Base-by-base conservation (phyloP, 2,329 filamentous ascomycete genomes). In the Fusarium brachygibbosum region DNA sequence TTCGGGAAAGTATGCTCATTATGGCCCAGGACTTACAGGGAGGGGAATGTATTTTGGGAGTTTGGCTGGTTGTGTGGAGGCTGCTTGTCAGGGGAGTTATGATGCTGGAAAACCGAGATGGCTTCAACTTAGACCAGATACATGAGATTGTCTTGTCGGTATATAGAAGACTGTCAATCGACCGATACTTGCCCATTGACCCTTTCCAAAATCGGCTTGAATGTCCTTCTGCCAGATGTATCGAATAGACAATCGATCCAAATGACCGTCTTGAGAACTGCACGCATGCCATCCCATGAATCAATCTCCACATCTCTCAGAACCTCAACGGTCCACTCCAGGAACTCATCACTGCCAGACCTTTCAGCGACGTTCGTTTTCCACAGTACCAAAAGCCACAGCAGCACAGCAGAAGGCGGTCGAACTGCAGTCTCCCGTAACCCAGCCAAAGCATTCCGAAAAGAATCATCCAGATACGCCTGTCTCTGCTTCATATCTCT, bases 11-110 rank as follows among this genome's bases (percentile, higher is more conserved):
- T 72, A 68, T 28, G 63, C 66, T 5, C 69, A 72, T 17, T 72
- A 72, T 32, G 69, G 69, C 0, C 69, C 63, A 0, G 69, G 66
- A 0, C 44, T 72, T 1, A 72, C 63, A 3, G 59, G 69, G 14
- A 60, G 66, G 21, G 52, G 41, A 1, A 75, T 75, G 35, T 62
- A 68, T 10, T 78, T 77, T 57, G 72, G 66, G 1, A 71, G 72
- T 17, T 40, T 77, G 16, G 69, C 57, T 32, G 54, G 19, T 0
- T 77, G 75, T 51, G 66, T 77, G 34, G 58, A 68, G 2, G 68
- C 70, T 2, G 74, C 72, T 9, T 76, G 71, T 34, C 35, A 29
- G 7, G 63, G 67, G 2, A 29, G 4, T 16, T 65, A 53, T 40
- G 41, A 59, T 21, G 23, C 37, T 25, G 12, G 25, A 3, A 68